phyloP scores from a whole-genome alignment of 2,329 filamentous ascomycete genomes.

The Arachnopeziza araneosa region DNA sequence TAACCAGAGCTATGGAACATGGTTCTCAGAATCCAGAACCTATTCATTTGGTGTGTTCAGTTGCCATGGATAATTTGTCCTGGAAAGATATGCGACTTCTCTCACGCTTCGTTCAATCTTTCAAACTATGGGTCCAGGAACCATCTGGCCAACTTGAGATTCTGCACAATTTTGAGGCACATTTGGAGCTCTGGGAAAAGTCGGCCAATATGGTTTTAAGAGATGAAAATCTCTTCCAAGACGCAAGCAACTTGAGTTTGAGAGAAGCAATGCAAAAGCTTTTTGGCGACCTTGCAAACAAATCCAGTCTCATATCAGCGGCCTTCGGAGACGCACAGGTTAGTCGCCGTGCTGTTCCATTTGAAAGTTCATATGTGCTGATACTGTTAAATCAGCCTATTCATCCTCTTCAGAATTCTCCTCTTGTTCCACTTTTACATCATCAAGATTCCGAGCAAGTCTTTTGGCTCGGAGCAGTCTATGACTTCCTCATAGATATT shows the following conservation, averaged over 20 bases:
- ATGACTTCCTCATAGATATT: conserved; percentile 45
- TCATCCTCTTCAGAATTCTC: conserved; percentile 54
- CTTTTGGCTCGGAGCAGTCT: conserved; percentile 47
- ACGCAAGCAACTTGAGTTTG: conserved; percentile 18
- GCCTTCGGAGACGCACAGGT: conserved; percentile 40
- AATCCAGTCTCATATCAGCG: conserved; percentile 15
- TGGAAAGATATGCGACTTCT: conserved; percentile 28
- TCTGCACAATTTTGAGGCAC: conserved; percentile 10
- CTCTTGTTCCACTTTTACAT: conserved; percentile 41
- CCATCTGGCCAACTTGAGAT: neutral
- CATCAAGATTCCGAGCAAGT: conserved; percentile 30
- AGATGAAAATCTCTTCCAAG: conserved; percentile 17
- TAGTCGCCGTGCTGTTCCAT: conserved; percentile 30
- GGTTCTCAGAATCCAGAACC: conserved; percentile 1
- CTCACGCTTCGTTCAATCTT: conserved; percentile 21
- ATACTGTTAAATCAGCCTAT: conserved; percentile 41
- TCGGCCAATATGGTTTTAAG: conserved; percentile 19
- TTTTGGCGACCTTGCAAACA: conserved; percentile 21
- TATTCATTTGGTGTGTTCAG: conserved; percentile 12
- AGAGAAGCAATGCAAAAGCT: conserved; percentile 21
- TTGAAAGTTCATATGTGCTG: conserved; percentile 27
- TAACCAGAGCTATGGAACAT: conserved; percentile 16
- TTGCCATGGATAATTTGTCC: conserved; percentile 29
- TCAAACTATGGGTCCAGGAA: neutral
- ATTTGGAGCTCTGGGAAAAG: conserved; percentile 23